phyloP scores from a whole-genome alignment of 176 grass and related monocot genomes.

The Oryza australiensis region DNA sequence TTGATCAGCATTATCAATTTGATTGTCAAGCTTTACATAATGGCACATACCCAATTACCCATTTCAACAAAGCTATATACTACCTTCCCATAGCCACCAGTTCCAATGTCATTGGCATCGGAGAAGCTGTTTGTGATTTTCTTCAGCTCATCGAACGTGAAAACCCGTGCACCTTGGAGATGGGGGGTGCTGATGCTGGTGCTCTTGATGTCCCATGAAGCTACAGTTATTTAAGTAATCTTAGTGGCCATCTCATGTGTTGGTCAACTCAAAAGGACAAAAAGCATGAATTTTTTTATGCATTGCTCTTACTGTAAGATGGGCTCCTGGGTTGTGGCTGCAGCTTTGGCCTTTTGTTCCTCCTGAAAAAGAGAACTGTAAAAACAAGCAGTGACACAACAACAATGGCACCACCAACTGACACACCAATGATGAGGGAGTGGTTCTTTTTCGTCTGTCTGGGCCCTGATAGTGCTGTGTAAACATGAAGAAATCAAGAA shows the following conservation, averaged over 20 bases:
- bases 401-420: constrained; percentile 54
- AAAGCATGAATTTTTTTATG: background rate
- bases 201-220: constrained; percentile 67
- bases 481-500: background rate
- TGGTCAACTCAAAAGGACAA: background rate
- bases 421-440: constrained; percentile 51
- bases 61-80: background rate
- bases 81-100: constrained; percentile 80
- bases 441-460: constrained; percentile 29
- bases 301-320: constrained; percentile 45
- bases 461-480: background rate
- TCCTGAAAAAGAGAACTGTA: constrained; percentile 33
- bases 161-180: constrained; percentile 59
- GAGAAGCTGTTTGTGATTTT: constrained; percentile 75
- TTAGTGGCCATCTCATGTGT: background rate
- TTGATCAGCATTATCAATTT: background rate
- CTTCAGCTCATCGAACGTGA: constrained; percentile 68
- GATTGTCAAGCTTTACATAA: background rate
- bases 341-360: constrained; percentile 28
- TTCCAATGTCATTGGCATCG: constrained; percentile 56
- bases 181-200: constrained; percentile 56
- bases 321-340: constrained; percentile 46
- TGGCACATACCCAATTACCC: background rate
- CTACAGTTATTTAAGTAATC: constrained; percentile 20
- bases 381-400: constrained; percentile 21